phyloP scores from a whole-genome alignment of 2,329 filamentous ascomycete species.

The Fusarium sp. region DNA sequence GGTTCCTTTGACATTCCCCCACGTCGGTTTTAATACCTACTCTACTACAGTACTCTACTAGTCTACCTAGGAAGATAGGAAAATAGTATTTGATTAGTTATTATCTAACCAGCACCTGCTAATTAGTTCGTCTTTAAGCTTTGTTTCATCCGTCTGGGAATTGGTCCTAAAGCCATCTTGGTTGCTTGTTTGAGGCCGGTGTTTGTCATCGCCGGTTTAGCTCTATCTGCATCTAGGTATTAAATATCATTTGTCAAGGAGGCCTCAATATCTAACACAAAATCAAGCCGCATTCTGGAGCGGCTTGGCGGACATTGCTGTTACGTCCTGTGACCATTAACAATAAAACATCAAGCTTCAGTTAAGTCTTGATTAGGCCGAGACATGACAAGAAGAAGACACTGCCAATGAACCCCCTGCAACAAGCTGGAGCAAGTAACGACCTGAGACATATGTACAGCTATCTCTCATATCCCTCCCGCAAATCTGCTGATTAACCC shows the following conservation, averaged over 20 bases:
- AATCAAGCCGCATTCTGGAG: not conserved
- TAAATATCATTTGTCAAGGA: not conserved
- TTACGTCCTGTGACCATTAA: not conserved
- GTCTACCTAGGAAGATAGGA: no score
- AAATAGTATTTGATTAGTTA: no score
- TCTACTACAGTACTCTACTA: no score
- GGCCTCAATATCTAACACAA: not conserved
- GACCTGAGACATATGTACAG: slow-evolving; percentile 3
- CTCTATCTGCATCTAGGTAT: not conserved
- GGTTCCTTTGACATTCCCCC: slow-evolving; percentile 10
- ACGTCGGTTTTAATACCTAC: slow-evolving; percentile 6
- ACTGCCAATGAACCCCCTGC: not conserved
- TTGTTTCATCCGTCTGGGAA: not conserved
- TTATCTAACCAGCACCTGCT: no score
- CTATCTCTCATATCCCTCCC: not conserved
- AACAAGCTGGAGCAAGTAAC: not conserved
- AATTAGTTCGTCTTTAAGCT: not conserved
- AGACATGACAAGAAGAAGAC: slow-evolving; percentile 1
- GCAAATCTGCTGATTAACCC: not conserved
- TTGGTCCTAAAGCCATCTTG: no score
- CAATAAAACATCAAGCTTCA: slow-evolving; percentile 1
- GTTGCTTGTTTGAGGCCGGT: not conserved
- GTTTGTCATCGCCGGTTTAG: not conserved
- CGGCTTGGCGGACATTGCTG: not conserved
- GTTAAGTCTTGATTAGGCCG: not conserved